A percentile compares a stretch with the other conserved stretches of the same genome.
Evolutionary conservation across 2,329 filamentous ascomycete species (phyloP).

Genomic region (Claviceps humidiphila): DNA sequence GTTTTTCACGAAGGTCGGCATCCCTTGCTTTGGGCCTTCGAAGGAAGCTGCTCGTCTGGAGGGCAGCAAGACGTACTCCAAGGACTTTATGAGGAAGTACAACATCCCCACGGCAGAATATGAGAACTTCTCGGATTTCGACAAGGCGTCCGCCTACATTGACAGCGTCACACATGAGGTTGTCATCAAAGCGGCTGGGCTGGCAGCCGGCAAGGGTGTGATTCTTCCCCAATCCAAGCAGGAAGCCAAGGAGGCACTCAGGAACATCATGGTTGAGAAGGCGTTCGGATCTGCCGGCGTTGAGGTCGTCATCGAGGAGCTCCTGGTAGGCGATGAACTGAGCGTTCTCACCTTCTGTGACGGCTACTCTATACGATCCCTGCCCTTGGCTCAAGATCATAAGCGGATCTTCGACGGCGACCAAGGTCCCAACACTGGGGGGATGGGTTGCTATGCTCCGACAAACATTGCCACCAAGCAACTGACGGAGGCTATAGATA

Average conservation of each 20-base stretch:
- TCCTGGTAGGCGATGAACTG: slow-evolving; percentile 79
- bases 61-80: slow-evolving; percentile 92
- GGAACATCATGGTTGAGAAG: slow-evolving; percentile 79
- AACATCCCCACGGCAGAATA: slow-evolving; percentile 84
- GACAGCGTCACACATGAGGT: slow-evolving; percentile 57
- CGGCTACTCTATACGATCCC: slow-evolving; percentile 66
- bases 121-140: slow-evolving; percentile 73
- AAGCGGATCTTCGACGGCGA: slow-evolving; percentile 90
- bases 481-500: slow-evolving; percentile 68
- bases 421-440: slow-evolving; percentile 83
- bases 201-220: slow-evolving; percentile 92
- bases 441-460: slow-evolving; percentile 93
- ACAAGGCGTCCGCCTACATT: slow-evolving; percentile 60
- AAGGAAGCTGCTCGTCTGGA: slow-evolving; percentile 80
- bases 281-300: slow-evolving; percentile 79
- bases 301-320: slow-evolving; percentile 93
- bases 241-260: slow-evolving; percentile 69
- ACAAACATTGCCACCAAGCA: slow-evolving; percentile 65
- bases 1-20: slow-evolving; percentile 61
- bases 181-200: slow-evolving; percentile 86
- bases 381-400: slow-evolving; percentile 91
- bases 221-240: slow-evolving; percentile 72
- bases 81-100: slow-evolving; percentile 92
- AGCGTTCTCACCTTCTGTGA: slow-evolving; percentile 87
- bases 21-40: slow-evolving; percentile 75